Conservation (phyloP, 2,329 filamentous ascomycete species). For the Neoscytalidium dimidiatum region DNA sequence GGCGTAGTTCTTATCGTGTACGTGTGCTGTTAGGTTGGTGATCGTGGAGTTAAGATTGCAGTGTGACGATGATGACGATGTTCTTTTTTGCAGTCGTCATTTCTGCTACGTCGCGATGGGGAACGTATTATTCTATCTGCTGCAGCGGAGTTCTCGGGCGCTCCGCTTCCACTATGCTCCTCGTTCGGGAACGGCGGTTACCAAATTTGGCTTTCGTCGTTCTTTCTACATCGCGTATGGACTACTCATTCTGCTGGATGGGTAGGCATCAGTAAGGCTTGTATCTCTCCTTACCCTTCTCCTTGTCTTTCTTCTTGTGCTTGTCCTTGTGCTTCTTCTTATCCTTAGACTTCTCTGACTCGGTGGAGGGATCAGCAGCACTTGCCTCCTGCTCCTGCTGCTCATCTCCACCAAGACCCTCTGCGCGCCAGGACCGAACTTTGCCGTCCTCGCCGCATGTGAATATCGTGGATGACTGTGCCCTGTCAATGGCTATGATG, state of each 20-base stretch:
- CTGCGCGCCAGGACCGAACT: conserved; percentile 43
- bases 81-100: neutral
- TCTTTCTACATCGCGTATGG: too few species aligned
- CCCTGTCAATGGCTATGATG: neutral
- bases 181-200: neutral
- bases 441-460: conserved; percentile 53
- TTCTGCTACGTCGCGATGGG: neutral
- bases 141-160: neutral
- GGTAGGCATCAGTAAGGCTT: conserved; percentile 37
- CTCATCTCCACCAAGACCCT: conserved; percentile 18
- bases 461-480: conserved; percentile 39
- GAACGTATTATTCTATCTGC: neutral
- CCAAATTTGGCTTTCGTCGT: neutral
- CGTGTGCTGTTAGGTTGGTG: neutral
- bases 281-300: conserved; percentile 37
- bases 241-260: neutral
- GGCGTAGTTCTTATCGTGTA: neutral
- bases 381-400: conserved; percentile 21
- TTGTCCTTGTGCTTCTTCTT: conserved; percentile 32
- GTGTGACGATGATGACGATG: too few species aligned
- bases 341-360: neutral
- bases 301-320: conserved; percentile 34
- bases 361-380: conserved; percentile 24
- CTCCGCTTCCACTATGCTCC: neutral
- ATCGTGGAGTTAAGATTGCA: neutral